Evolutionary conservation across 805 yeast genomes (phyloP).

Genomic region (Candida chauliodis): DNA sequence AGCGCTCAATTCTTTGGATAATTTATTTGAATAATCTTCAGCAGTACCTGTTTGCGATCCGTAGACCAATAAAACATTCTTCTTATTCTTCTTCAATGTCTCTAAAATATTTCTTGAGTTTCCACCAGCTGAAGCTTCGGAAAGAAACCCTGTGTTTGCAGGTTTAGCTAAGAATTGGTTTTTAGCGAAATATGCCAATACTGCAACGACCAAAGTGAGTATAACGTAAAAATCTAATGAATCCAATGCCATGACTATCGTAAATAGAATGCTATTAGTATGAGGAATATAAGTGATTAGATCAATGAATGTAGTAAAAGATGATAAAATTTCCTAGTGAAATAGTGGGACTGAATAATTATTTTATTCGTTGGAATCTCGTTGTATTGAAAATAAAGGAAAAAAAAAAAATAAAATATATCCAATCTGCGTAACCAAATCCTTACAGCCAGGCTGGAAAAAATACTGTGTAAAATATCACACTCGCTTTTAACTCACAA

Average conservation of each 20-base stretch:
- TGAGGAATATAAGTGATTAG: too few species aligned
- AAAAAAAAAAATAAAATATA: background rate
- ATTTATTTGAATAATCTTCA: conserved; percentile 90
- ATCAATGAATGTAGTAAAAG: too few species aligned
- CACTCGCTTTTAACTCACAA: too few species aligned
- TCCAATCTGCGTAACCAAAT: background rate
- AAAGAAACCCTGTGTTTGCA: conserved; percentile 11
- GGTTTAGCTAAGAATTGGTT: conserved; percentile 41
- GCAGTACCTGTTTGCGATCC: conserved; percentile 99
- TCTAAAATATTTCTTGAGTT: conserved; percentile 35
- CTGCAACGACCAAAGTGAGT: conserved; percentile 60
- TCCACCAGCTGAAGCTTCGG: conserved; percentile 3
- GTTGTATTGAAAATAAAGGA: too few species aligned
- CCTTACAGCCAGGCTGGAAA: too few species aligned
- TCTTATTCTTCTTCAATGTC: conserved; percentile 55
- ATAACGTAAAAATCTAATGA: conserved; percentile 68
- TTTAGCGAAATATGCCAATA: conserved; percentile 64
- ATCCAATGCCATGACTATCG: conserved; percentile 54
- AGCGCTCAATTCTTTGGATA: conserved; percentile 82
- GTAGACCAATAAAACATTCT: conserved; percentile 75
- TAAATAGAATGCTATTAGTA: background rate
- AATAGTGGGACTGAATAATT: too few species aligned
- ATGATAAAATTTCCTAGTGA: too few species aligned
- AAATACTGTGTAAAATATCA: too few species aligned
- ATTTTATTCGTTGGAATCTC: too few species aligned